Conservation (phyloP, 2,329 filamentous ascomycete species). For the Didymella glomerata region DNA sequence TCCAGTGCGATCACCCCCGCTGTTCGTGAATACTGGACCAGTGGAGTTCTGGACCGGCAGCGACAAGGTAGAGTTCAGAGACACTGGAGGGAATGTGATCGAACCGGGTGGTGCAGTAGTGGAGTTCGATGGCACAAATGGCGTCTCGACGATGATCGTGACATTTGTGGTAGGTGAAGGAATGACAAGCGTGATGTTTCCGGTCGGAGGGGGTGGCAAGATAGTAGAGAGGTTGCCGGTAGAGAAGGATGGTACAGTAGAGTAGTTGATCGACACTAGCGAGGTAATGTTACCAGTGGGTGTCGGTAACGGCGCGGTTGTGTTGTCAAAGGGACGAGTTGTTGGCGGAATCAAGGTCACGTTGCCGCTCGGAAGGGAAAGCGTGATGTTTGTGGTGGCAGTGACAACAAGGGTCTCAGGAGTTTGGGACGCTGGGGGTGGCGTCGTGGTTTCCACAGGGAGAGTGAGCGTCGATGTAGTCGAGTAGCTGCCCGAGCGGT, state of each 20-base stretch:
- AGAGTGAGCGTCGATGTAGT: slow-evolving; percentile 6
- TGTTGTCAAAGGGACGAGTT: slow-evolving; percentile 15
- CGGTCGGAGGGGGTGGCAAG: slow-evolving; percentile 5
- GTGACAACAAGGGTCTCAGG: slow-evolving; percentile 11
- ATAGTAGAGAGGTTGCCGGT: slow-evolving; percentile 12
- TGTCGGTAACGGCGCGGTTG: slow-evolving; percentile 7
- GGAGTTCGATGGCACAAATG: slow-evolving; percentile 23
- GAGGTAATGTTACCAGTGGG: slow-evolving; percentile 15
- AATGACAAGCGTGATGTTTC: slow-evolving; percentile 21
- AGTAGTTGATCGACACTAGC: slow-evolving; percentile 10
- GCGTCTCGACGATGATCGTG: slow-evolving; percentile 22
- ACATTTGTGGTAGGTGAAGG: slow-evolving; percentile 10
- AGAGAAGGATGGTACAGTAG: slow-evolving; percentile 11
- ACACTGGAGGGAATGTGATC: slow-evolving; percentile 5
- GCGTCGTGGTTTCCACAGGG: slow-evolving; percentile 7
- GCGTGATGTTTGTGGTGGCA: slow-evolving; percentile 15
- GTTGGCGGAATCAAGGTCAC: slow-evolving; percentile 16
- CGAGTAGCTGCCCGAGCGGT: slow-evolving; percentile 10
- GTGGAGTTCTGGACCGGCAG: background rate
- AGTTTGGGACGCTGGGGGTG: slow-evolving; percentile 8
- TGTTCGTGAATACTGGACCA: background rate
- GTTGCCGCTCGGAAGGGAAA: slow-evolving; percentile 15
- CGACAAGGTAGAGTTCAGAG: slow-evolving; percentile 5
- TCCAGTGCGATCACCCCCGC: slow-evolving; percentile 3
- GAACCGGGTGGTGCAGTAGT: slow-evolving; percentile 15